phyloP scores from a whole-genome alignment of 805 yeast genomes.

The Priceomyces castillae region DNA sequence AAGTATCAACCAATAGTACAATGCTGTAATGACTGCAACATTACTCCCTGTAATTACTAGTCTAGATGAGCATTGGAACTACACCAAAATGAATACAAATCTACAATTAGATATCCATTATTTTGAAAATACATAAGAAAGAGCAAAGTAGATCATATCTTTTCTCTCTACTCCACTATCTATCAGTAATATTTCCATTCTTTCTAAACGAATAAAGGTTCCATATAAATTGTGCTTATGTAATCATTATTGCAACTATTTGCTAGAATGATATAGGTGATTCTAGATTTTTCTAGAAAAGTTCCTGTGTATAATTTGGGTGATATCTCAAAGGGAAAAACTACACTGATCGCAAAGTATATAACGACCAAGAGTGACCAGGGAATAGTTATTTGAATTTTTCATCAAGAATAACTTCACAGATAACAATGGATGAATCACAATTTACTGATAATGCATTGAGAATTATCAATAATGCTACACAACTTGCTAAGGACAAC shows the following conservation, averaged over 20 bases:
- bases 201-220: too few species aligned
- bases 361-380: not conserved
- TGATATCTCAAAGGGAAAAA: not conserved
- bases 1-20: too few species aligned
- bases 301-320: not conserved
- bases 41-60: too few species aligned
- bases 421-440: slow-evolving; percentile 52
- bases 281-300: slow-evolving; percentile 1
- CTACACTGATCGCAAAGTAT: not conserved
- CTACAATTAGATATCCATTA: too few species aligned
- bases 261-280: not conserved
- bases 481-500: slow-evolving; percentile 78
- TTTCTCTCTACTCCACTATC: too few species aligned
- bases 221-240: not conserved
- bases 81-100: too few species aligned
- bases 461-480: slow-evolving; percentile 73
- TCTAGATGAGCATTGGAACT: too few species aligned
- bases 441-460: slow-evolving; percentile 95
- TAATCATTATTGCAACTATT: not conserved
- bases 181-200: too few species aligned
- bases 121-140: too few species aligned
- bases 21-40: too few species aligned
- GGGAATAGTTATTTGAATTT: not conserved
- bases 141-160: too few species aligned
- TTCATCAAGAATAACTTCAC: not conserved